phyloP scores from a whole-genome alignment of 1,284 basidiomycete species.

The Mycosarcoma maydis region DNA sequence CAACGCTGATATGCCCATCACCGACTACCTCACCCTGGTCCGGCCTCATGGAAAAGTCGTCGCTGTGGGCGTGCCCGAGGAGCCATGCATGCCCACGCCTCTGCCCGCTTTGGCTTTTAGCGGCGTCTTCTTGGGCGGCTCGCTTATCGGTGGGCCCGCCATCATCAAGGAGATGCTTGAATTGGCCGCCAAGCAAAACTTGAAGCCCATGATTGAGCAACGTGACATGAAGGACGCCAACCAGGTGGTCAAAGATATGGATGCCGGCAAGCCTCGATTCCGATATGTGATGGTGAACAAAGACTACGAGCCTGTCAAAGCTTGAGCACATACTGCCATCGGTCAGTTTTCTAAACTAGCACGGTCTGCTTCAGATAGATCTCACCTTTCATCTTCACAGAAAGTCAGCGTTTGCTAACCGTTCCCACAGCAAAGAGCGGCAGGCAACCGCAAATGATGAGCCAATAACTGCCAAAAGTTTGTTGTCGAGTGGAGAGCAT shows the following conservation, averaged over 20 bases:
- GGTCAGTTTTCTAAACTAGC: too few species aligned
- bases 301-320: slow-evolving; percentile 43
- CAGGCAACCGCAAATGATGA: too few species aligned
- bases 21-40: slow-evolving; percentile 67
- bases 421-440: too few species aligned
- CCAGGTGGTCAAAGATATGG: slow-evolving; percentile 53
- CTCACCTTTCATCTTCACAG: too few species aligned
- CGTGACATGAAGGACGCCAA: slow-evolving; percentile 56
- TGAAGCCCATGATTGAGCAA: slow-evolving; percentile 55
- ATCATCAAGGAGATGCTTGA: slow-evolving; percentile 65
- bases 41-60: slow-evolving; percentile 68
- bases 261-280: slow-evolving; percentile 64
- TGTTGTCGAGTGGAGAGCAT: too few species aligned
- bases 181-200: slow-evolving; percentile 49
- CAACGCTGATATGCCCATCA: slow-evolving; percentile 67
- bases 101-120: slow-evolving; percentile 44
- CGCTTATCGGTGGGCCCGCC: slow-evolving; percentile 61
- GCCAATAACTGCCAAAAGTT: too few species aligned
- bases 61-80: slow-evolving; percentile 68
- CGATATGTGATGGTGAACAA: slow-evolving; percentile 70
- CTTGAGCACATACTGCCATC: too few species aligned
- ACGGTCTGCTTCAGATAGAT: not conserved
- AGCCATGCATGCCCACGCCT: slow-evolving; percentile 54
- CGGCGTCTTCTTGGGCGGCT: slow-evolving; percentile 55
- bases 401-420: too few species aligned